Conservation (phyloP, 2,329 filamentous ascomycete species). For the Trichoderma pleuroti region DNA sequence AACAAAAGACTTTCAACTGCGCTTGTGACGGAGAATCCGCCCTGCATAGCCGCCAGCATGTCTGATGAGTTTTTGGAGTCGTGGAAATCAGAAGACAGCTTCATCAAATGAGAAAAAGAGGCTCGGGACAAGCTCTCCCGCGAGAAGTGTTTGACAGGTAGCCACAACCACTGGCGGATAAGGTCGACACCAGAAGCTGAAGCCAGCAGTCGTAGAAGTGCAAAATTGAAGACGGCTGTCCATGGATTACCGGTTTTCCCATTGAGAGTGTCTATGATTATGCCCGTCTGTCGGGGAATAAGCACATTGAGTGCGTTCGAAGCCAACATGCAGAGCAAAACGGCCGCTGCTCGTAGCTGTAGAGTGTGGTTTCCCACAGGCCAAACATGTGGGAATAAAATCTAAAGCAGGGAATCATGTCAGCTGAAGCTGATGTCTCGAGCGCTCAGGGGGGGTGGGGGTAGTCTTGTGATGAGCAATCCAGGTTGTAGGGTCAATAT, state of each 20-base stretch:
- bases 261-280: constrained; percentile 68
- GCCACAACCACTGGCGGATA: constrained; percentile 53
- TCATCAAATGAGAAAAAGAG: constrained; percentile 58
- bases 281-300: constrained; percentile 76
- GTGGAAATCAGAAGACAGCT: constrained; percentile 59
- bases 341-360: constrained; percentile 64
- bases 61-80: constrained; percentile 59
- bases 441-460: too few species aligned
- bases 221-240: constrained; percentile 51
- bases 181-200: constrained; percentile 55
- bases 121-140: constrained; percentile 51
- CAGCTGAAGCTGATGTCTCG: background rate
- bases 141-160: constrained; percentile 56
- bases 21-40: constrained; percentile 51
- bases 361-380: constrained; percentile 63
- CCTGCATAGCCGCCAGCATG: constrained; percentile 54
- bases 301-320: constrained; percentile 72
- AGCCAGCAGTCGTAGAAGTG: constrained; percentile 47
- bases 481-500: background rate
- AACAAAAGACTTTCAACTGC: constrained; percentile 58
- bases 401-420: constrained; percentile 35
- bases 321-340: constrained; percentile 64
- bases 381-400: constrained; percentile 78
- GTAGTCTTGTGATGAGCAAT: background rate
- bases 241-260: constrained; percentile 48